Base-by-base conservation (phyloP, 805 yeast species). In the Metschnikowia aberdeeniae region DNA sequence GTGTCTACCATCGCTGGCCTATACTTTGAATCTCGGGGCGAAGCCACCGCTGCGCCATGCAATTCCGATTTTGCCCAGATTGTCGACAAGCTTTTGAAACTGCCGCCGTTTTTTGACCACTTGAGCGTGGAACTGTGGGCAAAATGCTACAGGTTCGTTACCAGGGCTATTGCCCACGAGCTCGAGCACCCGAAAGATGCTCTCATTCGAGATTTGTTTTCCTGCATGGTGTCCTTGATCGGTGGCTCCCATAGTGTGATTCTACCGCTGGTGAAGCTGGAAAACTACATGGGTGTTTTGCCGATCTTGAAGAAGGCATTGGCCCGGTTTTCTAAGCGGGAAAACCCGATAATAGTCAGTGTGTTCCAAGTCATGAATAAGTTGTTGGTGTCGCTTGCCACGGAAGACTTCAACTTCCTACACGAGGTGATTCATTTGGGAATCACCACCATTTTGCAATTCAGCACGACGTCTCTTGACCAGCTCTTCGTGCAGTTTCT, bases 341-440 rank as follows among this genome's bases (percentile, higher is more conserved):
- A 68, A 42, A 56, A 50, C 36, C 41, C 57, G 3, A 41, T 62
- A 19, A 47, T 60, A 20, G 51, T 63, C 2, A 41, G 50, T 6
- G 43, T 61, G 2, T 55, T 81, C 36, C 67, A 68, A 42, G 59
- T 82, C 12, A 58, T 76, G 13, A 82, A 81, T 55, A 69, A 67
- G 30, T 52, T 73, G 3, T 52, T 81, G 6, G 50, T 75, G 0
- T 60, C 66, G n/a, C 56, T 73, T 4, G 66, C 78, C 3, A 69
- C 76, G 0, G 57, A 66, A 4, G 68, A 77, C 52, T 55, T 74
- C 6, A 44, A 56, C 4, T 55, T 67, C 17, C 68, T 76, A 3
- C 53, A 72, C 48, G 52, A 55, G 14, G 50, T 80, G 3, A 66
- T 72, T 11, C 60, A 59, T 33, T 34, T 73, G 1, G 78, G 81